A percentile compares a stretch with the other conserved stretches of the same genome.
Evolutionary conservation across 2,329 filamentous ascomycete species (phyloP).

Genomic region (Calonectria montana): DNA sequence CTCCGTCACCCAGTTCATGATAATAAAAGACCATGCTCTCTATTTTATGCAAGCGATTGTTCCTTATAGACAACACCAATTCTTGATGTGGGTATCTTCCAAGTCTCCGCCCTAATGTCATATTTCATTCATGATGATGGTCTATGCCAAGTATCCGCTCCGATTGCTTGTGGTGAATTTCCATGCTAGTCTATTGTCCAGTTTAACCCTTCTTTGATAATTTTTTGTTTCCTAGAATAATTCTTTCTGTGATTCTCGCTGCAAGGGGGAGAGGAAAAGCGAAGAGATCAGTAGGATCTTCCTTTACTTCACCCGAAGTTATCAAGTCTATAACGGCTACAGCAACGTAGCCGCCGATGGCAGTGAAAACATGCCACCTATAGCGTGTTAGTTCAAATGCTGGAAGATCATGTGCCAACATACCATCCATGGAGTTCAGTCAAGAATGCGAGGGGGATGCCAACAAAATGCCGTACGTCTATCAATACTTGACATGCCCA

Average conservation of each 20-base stretch:
- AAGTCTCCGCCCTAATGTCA: no score
- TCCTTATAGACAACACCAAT: no score
- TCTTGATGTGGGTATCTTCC: not conserved
- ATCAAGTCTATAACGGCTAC: conserved; percentile 52
- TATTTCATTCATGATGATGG: not conserved
- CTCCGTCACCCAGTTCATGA: no score
- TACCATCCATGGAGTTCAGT: conserved; percentile 57
- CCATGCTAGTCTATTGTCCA: not conserved
- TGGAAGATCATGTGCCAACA: not conserved
- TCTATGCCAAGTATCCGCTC: not conserved
- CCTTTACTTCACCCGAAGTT: conserved; percentile 46
- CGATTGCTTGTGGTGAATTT: not conserved
- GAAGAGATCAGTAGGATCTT: conserved; percentile 43
- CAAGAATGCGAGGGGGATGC: conserved; percentile 51
- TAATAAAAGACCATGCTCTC: no score
- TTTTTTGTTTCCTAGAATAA: conserved; percentile 17
- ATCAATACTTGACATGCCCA: conserved; percentile 47
- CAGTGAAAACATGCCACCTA: conserved; percentile 57
- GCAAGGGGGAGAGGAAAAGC: conserved; percentile 50
- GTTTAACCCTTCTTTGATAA: not conserved
- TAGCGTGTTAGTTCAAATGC: not conserved
- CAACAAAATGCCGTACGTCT: conserved; percentile 42
- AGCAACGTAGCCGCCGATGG: conserved; percentile 53
- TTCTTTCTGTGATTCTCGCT: conserved; percentile 23
- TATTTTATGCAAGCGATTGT: no score